A percentile compares a stretch with the other conserved stretches of the same genome.
Conservation (phyloP, 2,329 filamentous ascomycete species). For the Ophiostoma triangulosporum region DNA sequence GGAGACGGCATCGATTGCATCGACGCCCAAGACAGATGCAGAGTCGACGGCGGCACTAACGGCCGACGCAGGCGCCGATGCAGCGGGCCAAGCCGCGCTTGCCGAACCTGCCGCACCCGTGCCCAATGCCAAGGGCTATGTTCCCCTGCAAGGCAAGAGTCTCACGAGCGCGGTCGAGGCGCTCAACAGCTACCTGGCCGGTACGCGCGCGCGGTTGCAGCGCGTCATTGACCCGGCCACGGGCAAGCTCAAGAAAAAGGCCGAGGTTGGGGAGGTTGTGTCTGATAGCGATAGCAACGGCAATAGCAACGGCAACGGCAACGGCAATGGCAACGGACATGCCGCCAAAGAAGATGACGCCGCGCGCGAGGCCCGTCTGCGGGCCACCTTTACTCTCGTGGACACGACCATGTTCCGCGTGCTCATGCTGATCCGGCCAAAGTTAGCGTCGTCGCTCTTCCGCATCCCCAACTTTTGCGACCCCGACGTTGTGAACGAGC, state of each 20-base stretch:
- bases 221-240: conserved; percentile 48
- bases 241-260: conserved; percentile 40
- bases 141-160: conserved; percentile 60
- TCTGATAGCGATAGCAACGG: not conserved
- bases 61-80: conserved; percentile 25
- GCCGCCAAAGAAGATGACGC: conserved; percentile 18
- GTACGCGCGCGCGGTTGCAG: conserved; percentile 58
- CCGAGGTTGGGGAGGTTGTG: no score
- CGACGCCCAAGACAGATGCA: conserved; percentile 31
- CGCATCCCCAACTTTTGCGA: conserved; percentile 96
- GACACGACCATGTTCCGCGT: conserved; percentile 90
- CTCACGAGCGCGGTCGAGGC: conserved; percentile 69
- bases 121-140: conserved; percentile 4
- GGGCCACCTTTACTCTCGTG: conserved; percentile 66
- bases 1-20: conserved; percentile 47
- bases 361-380: conserved; percentile 57
- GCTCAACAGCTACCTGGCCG: conserved; percentile 76
- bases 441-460: conserved; percentile 77
- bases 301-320: conserved; percentile 11
- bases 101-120: not conserved
- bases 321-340: not conserved
- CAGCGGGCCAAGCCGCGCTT: not conserved
- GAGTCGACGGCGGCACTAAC: conserved; percentile 16
- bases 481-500: conserved; percentile 86
- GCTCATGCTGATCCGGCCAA: conserved; percentile 84